These are phyloP conservation scores for Colletotrichum somersetense DNA, from an alignment of 2,329 filamentous ascomycete genomes.

Conservation along the genomic window DNA sequence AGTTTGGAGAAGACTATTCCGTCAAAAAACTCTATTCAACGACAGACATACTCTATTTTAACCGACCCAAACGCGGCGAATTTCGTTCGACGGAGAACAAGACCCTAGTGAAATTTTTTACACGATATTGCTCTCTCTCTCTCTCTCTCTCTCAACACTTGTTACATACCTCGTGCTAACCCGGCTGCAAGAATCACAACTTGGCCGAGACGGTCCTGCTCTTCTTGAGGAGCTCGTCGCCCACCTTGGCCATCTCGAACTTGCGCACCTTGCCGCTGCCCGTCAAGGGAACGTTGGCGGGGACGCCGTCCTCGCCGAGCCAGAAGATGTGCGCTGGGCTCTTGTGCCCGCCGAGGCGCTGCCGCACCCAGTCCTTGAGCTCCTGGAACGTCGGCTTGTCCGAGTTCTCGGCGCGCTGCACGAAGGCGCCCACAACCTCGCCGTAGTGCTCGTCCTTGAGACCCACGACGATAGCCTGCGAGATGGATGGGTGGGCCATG, in stretches of 20 bases:
- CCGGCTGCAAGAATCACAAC: constrained; percentile 51
- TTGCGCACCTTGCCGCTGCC: constrained; percentile 80
- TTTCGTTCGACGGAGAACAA: not conserved
- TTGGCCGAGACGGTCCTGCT: constrained; percentile 58
- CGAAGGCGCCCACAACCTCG: constrained; percentile 78
- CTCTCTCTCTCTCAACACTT: not conserved
- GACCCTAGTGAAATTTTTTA: not conserved
- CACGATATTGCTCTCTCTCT: constrained; percentile 8
- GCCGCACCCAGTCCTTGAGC: constrained; percentile 72
- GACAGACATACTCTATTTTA: not conserved
- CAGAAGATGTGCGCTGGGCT: constrained; percentile 82
- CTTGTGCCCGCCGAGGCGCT: constrained; percentile 74
- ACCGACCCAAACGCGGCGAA: not conserved
- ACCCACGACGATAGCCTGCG: constrained; percentile 77
- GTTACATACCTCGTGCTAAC: not conserved
- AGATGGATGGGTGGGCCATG: constrained; percentile 71
- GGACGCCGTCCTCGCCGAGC: constrained; percentile 73
- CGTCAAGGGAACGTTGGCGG: constrained; percentile 71
- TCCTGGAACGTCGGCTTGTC: constrained; percentile 63
- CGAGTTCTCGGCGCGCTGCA: constrained; percentile 56
- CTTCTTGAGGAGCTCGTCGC: constrained; percentile 66
- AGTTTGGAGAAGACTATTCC: not conserved
- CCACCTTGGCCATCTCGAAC: constrained; percentile 70
- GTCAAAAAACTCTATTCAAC: constrained; percentile 6
- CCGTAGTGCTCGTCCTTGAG: constrained; percentile 79